Evolutionary conservation across 805 yeast genomes (phyloP), one percentile per base, ranked within the genome.

Genomic region (Nakazawaea anatomiae): DNA sequence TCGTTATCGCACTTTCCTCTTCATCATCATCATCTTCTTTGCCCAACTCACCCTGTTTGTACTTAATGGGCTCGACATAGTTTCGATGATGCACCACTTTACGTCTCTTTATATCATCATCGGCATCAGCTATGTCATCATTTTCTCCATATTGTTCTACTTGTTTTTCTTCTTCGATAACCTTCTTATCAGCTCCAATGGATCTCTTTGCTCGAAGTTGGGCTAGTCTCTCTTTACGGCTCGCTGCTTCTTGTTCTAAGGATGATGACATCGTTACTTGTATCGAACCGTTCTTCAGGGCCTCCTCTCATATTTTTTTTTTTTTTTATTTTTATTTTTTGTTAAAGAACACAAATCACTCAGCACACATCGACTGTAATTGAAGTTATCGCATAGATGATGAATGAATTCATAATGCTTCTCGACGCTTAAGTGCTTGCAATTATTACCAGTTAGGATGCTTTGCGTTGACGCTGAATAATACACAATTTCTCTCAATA

Each of bases 141-240:
- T 18, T 18, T 18, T 18, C 25, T 18, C 25, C 25, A 18, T 18
- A 18, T 18, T 18, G 35, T 32, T 8, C 35, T 11, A 11, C 8
- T 32, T 32, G 35, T 32, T 32, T 11, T 32, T 32, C 35, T 32
- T 32, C 35, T 32, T 32, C 35, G 11, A 9, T 8, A 9, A 9
- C 35, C 8, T 32, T 32, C 11, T 32, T 32, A 32, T 11, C 35
- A 9, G 30, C 50, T 18, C 53, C 56, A 18, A 18, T 18, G 25
- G 25, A 18, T 27, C 55, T 53, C 40, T 58, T 60, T 50, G 53
- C 53, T 47, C 65, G 53, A 18, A 64, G 54, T 0, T 56, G 60
- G 1, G 62, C 61, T 1, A 65, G 56, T n/a, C 61, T 55, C 12
- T 58, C 62, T 48, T 61, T 67, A 44, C 71, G 57, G 9, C 58